These are phyloP conservation scores for Stephania yunnanensis DNA, from an alignment of 164 flowering plant genomes.

Conservation along the genomic window DNA sequence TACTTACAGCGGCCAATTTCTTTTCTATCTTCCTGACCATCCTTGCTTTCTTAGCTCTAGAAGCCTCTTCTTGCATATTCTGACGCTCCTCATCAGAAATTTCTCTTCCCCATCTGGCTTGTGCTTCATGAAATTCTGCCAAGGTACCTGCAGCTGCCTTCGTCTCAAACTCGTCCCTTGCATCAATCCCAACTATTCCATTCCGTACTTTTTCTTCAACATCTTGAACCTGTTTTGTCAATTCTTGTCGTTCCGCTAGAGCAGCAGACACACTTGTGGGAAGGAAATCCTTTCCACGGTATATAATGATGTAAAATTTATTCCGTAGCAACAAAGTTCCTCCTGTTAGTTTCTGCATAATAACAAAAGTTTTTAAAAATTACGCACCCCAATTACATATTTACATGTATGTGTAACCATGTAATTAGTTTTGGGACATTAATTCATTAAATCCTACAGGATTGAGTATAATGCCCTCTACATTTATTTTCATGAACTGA, in stretches of 20 bases:
- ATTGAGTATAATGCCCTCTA: not conserved
- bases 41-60: slow-evolving; percentile 51
- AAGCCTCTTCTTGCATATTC: slow-evolving; percentile 73
- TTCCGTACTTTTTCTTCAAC: slow-evolving; percentile 41
- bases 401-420: no score
- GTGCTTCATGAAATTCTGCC: slow-evolving; percentile 93
- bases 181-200: slow-evolving; percentile 24
- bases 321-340: slow-evolving; percentile 84
- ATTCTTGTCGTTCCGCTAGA: slow-evolving; percentile 68
- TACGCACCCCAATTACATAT: not conserved
- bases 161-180: slow-evolving; percentile 29
- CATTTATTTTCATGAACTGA: not conserved
- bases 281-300: slow-evolving; percentile 93
- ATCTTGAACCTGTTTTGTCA: slow-evolving; percentile 54
- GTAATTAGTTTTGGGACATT: not conserved
- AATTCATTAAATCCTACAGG: not conserved
- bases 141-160: slow-evolving; percentile 72
- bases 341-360: slow-evolving; percentile 75
- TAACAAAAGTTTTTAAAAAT: slow-evolving; percentile 2
- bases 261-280: slow-evolving; percentile 85
- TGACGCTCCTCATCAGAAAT: slow-evolving; percentile 62
- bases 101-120: slow-evolving; percentile 90
- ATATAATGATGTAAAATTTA: slow-evolving; percentile 84
- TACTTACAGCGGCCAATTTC: slow-evolving; percentile 71
- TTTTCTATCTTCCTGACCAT: slow-evolving; percentile 65